phyloP scores from a whole-genome alignment of 179 eudicot genomes.

The Gypsophila paniculata region DNA sequence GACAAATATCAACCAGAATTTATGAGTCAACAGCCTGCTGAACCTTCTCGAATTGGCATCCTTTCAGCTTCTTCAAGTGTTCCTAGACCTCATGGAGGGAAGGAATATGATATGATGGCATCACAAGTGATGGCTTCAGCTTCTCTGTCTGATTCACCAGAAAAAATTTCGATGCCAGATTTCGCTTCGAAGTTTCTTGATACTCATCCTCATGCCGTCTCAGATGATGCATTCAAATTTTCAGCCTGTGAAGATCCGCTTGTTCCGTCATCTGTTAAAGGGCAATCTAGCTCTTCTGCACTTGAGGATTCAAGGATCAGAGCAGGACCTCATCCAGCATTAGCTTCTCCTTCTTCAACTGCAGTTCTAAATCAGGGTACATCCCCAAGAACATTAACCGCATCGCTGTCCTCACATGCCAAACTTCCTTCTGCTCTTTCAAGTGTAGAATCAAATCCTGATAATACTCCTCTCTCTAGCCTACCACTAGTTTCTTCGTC shows the following conservation, averaged over 20 bases:
- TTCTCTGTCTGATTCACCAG: conserved; percentile 17
- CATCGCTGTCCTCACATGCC: conserved; percentile 18
- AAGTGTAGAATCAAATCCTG: conserved; percentile 16
- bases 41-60: conserved; percentile 2
- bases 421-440: conserved; percentile 14
- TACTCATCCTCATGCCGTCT: conserved; percentile 9
- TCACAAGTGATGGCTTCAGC: conserved; percentile 9
- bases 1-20: conserved; percentile 8
- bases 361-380: conserved; percentile 16
- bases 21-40: neutral
- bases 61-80: conserved; percentile 13
- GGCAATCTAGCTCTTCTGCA: neutral
- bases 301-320: conserved; percentile 9
- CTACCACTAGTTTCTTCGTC: conserved; percentile 31
- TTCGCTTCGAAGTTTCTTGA: conserved; percentile 7
- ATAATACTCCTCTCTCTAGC: conserved; percentile 19
- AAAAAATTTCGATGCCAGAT: conserved; percentile 7
- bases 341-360: conserved; percentile 15
- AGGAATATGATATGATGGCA: conserved; percentile 7
- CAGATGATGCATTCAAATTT: conserved; percentile 12
- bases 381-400: neutral
- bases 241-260: conserved; percentile 17
- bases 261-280: neutral
- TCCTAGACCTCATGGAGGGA: conserved; percentile 11
- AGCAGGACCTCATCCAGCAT: conserved; percentile 11